Evolutionary conservation across 2,329 filamentous ascomycete genomes (phyloP), one percentile per base, ranked within the genome.

Genomic region (Scedosporium apiospermum): DNA sequence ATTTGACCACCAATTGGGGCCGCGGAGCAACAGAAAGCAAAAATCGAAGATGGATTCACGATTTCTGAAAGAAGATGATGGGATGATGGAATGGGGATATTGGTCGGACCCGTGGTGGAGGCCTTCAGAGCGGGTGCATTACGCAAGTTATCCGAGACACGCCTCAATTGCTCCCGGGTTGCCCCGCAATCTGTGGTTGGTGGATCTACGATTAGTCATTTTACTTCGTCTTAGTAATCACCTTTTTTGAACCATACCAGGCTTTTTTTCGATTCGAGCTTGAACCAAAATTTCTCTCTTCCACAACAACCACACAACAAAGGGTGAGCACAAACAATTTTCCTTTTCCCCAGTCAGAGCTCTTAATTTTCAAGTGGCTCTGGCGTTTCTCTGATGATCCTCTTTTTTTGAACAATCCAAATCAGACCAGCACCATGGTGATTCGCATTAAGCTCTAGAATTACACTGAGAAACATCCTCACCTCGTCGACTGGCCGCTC

Each of bases 401-500:
- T 34, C 65, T 69, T 67, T 61, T 18, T 49, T 74, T 74, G 80
- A 84, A 84, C 82, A 85, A 85, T 85, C 82, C 82, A 85, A 85
- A 75, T 80, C 82, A 80, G 81, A 85, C 82, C 74, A 77, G 70
- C 69, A 72, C 72, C 75, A 78, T 85, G 83, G 82, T 82, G 82
- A 84, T 73, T 68, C 69, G 65, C 66, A 74, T 71, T 74, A 72
- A 74, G 75, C 75, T 80, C 71, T 77, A 81, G 75, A 80, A 80
- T 78, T 79, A 80, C 76, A 69, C 82, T 85, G 82, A 85, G 78
- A 80, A 80, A 69, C 66, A 67, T 65, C 63, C 68, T 62, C 58
- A 64, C 61, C 62, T 64, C 49, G 64, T 61, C 61, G 57, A 49
- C 66, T 63, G 62, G 38, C 16, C 23, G 34, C 27, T 49, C 46